Conservation (phyloP, 179 eudicot genomes). For the Sideroxylon spinosum region DNA sequence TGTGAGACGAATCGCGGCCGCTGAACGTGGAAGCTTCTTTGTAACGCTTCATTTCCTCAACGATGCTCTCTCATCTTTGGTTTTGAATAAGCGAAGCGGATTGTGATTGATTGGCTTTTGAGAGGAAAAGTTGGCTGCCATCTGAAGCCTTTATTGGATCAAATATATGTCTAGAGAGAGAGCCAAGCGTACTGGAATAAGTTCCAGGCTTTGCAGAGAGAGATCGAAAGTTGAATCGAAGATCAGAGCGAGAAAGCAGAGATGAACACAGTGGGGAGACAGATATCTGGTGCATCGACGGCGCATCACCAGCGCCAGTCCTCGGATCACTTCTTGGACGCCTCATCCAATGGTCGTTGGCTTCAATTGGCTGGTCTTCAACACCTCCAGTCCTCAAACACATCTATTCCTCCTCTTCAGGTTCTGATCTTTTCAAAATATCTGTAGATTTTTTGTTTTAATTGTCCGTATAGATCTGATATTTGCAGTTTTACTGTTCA, state of each 20-base stretch:
- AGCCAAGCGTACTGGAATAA: not conserved
- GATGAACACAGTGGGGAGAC: constrained; percentile 68
- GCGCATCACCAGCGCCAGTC: constrained; percentile 69
- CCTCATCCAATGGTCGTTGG: constrained; percentile 62
- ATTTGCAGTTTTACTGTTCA: no score
- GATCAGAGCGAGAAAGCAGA: not conserved
- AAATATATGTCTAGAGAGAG: no score
- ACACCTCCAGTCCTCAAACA: constrained; percentile 43
- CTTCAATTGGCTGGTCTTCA: constrained; percentile 66
- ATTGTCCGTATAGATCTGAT: constrained; percentile 17
- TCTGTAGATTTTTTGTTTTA: not conserved
- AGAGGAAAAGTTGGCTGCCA: no score
- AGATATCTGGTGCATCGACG: constrained; percentile 58
- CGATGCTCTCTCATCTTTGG: no score
- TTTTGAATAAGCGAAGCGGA: no score
- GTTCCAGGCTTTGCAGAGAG: not conserved
- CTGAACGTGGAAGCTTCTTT: no score
- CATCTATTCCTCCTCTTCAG: constrained; percentile 33
- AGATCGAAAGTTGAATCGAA: not conserved
- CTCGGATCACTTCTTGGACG: constrained; percentile 58
- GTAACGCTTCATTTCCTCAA: no score
- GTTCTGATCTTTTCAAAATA: constrained; percentile 12
- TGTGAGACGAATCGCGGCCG: no score
- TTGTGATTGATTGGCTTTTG: no score
- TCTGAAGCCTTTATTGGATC: no score